Conservation (phyloP, 768 basidiomycete genomes). For the Rhodotorula paludigena region DNA sequence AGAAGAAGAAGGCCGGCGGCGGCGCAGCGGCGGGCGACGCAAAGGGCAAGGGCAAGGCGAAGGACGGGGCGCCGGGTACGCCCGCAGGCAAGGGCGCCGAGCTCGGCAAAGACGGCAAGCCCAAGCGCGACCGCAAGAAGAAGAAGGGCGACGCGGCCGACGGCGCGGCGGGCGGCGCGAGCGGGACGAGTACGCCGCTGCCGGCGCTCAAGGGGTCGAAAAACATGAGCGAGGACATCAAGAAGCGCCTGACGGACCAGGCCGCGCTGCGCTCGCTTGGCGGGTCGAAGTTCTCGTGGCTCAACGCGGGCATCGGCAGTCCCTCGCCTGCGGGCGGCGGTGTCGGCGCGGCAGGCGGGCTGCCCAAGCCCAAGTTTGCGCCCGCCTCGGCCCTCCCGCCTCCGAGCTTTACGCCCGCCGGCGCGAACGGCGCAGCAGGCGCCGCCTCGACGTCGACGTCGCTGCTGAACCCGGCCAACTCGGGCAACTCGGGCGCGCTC, state of each 20-base stretch:
- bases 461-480: constrained; percentile 23
- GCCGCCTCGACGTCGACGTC: constrained; percentile 20
- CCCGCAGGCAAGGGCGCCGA: constrained; percentile 6
- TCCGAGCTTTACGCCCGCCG: constrained; percentile 36
- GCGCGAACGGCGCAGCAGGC: constrained; percentile 43
- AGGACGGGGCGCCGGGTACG: constrained; percentile 13
- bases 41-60: constrained; percentile 31
- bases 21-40: constrained; percentile 46
- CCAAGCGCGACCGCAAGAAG: constrained; percentile 67
- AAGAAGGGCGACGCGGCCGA: constrained; percentile 59
- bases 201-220: constrained; percentile 50
- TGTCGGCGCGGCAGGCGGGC: constrained; percentile 26
- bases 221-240: constrained; percentile 85
- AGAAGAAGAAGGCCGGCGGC: constrained; percentile 36
- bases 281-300: constrained; percentile 70
- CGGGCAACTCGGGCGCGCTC: constrained; percentile 46
- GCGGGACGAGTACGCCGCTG: constrained; percentile 17
- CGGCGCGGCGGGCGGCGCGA: neutral
- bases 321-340: constrained; percentile 18
- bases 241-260: constrained; percentile 86
- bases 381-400: constrained; percentile 7
- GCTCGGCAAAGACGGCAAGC: constrained; percentile 33
- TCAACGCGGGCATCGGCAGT: constrained; percentile 57
- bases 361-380: constrained; percentile 34
- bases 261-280: constrained; percentile 86